phyloP scores from a whole-genome alignment of 2,329 filamentous ascomycete species.

The Fusarium begoniae region DNA sequence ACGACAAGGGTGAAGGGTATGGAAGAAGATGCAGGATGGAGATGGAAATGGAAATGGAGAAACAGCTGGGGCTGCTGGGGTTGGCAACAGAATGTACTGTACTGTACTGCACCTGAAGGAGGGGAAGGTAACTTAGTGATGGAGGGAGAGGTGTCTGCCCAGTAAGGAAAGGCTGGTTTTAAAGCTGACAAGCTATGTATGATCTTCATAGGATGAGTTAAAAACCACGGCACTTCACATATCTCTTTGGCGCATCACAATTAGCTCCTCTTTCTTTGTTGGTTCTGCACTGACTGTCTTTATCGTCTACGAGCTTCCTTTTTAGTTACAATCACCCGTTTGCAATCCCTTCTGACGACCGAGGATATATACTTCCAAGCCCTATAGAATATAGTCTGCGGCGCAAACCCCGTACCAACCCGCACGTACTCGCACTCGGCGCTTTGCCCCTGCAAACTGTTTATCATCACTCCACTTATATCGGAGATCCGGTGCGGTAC shows the following conservation, averaged over 20 bases:
- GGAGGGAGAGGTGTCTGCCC: conserved; percentile 25
- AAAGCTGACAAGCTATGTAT: conserved; percentile 30
- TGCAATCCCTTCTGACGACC: background rate
- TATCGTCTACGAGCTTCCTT: background rate
- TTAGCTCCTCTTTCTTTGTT: background rate
- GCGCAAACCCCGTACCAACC: conserved; percentile 1
- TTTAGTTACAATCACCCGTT: background rate
- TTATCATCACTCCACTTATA: conserved; percentile 29
- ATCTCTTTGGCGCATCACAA: background rate
- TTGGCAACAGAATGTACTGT: conserved; percentile 11
- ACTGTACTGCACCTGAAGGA: conserved; percentile 1
- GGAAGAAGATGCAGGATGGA: conserved; percentile 1
- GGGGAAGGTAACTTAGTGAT: conserved; percentile 7
- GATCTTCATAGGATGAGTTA: background rate
- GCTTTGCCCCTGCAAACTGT: conserved; percentile 22
- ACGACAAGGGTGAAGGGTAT: background rate
- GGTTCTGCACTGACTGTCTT: background rate
- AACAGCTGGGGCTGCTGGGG: conserved; percentile 31
- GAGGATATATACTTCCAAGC: background rate
- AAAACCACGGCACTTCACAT: background rate
- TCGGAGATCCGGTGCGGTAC: conserved; percentile 32
- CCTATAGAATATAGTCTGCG: background rate
- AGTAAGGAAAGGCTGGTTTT: conserved; percentile 30
- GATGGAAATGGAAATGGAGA: conserved; percentile 21
- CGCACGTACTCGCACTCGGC: conserved; percentile 19